These are phyloP conservation scores for Endotrypanum monterogeii DNA, from an alignment of 208 protist species.

Conservation along the genomic window DNA sequence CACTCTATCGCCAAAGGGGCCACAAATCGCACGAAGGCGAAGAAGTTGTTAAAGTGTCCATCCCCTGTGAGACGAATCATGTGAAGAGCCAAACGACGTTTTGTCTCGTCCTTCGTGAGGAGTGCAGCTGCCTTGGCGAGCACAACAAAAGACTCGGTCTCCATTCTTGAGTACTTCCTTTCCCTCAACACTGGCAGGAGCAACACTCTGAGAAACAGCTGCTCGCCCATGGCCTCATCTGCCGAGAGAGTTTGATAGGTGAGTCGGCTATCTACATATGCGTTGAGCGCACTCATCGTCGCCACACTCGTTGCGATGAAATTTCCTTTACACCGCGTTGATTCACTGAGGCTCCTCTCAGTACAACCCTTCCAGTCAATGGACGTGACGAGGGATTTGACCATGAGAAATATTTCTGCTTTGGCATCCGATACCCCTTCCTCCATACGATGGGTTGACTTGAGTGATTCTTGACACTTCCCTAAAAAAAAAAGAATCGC, in stretches of 20 bases:
- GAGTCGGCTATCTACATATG: slow-evolving; percentile 4
- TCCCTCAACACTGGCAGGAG: slow-evolving; percentile 1
- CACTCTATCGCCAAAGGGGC: slow-evolving; percentile 32
- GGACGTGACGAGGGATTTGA: neutral
- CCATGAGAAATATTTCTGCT: neutral
- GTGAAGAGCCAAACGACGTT: neutral
- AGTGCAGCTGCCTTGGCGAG: neutral
- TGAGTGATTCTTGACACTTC: neutral
- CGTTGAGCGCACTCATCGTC: neutral
- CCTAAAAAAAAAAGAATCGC: slow-evolving; percentile 13
- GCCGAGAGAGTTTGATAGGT: neutral
- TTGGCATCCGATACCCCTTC: neutral
- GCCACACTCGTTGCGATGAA: neutral
- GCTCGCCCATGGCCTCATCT: slow-evolving; percentile 9
- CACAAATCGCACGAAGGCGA: slow-evolving; percentile 47
- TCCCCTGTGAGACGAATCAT: slow-evolving; percentile 2
- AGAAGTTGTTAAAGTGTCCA: slow-evolving; percentile 4
- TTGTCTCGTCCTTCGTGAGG: neutral
- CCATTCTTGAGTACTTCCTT: neutral
- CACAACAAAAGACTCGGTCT: neutral
- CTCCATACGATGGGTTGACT: too few species aligned
- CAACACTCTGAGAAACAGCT: slow-evolving; percentile 21
- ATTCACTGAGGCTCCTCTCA: neutral
- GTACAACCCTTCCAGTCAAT: slow-evolving; percentile 22
- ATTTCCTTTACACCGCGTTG: slow-evolving; percentile 4